Base-by-base conservation (phyloP, 1,284 basidiomycete genomes). In the Lignosus rhinocerotis region DNA sequence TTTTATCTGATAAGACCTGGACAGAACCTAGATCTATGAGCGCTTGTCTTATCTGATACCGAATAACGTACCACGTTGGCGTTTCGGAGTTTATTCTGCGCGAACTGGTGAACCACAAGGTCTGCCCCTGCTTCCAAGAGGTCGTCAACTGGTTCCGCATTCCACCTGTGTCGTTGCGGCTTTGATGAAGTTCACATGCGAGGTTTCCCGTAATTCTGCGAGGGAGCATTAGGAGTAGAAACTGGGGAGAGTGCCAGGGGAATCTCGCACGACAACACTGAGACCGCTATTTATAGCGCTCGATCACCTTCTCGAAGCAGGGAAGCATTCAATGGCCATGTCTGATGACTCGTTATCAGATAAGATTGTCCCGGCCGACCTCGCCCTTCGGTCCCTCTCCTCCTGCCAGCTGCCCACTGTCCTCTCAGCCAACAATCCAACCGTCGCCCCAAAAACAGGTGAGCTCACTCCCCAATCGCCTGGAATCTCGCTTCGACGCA, bases 1-100 rank as follows among this genome's bases (percentile, higher is more conserved):
- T 66, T 63, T 71, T 71, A 71, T 71, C 70, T 62, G 70, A 71
- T 71, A 71, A 69, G 38, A 10, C 50, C 33, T 42, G 36, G 32
- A 49, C 44, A 33, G 32, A 41, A 55, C 58, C 51, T 58, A 51
- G 63, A 65, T 60, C 38, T 11, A 9, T 16, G 25, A 11, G 53
- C 51, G 53, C 41, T 25, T 49, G 56, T 56, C 56, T 61, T 67
- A 67, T 67, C 66, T 53, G 67, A 67, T 68, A 64, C 61, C 50
- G 25, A 41, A 32, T 41, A 51, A 36, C 46, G 43, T 36, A 45
- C 49, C 50, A n/a, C 59, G 32, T 51, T 25, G 25, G 25, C 25
- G 25, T 33, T 51, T 25, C 51, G 36, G 31, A n/a, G 14, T 14
- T n/a, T 31, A 7, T 19, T 10, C 45, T 53, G 33, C 48, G 44